These are phyloP conservation scores for Yarrowia keelungensis DNA, from an alignment of 805 yeast species.

Conservation along the genomic window DNA sequence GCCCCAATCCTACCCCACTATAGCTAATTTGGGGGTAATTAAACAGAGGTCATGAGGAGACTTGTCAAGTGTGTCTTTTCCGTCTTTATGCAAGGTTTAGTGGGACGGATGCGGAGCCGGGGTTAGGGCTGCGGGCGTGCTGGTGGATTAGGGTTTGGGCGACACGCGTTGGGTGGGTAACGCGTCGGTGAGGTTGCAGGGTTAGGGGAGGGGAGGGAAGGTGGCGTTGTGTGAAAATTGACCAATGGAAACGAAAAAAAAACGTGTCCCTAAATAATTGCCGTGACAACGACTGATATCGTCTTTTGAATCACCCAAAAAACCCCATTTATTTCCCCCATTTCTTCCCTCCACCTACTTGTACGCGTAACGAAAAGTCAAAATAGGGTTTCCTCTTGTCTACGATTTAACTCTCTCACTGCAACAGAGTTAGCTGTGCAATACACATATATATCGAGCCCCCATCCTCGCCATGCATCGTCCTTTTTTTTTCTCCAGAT, in stretches of 20 bases:
- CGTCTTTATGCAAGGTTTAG: conserved; percentile 15
- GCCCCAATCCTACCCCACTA: conserved; percentile 6
- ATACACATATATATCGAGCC: conserved; percentile 1
- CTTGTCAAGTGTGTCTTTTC: conserved; percentile 25
- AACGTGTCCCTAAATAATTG: too few species aligned
- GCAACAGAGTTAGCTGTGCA: conserved; percentile 3
- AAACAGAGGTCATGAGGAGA: conserved; percentile 9
- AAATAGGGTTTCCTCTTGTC: not conserved
- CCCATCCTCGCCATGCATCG: not conserved
- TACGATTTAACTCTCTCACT: not conserved
- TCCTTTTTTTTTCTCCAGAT: too few species aligned
- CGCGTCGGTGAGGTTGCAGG: conserved; percentile 19
- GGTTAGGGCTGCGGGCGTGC: not conserved
- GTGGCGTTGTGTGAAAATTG: too few species aligned
- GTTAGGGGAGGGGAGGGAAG: not conserved
- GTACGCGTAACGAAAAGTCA: conserved; percentile 5
- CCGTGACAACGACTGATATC: too few species aligned
- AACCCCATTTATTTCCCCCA: too few species aligned
- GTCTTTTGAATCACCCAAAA: too few species aligned
- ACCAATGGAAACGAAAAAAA: too few species aligned
- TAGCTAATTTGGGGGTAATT: not conserved
- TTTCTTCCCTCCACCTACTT: too few species aligned
- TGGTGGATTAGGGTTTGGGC: conserved; percentile 2
- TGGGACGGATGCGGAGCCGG: conserved; percentile 31
- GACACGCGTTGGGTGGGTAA: conserved; percentile 27